A percentile compares a stretch with the other conserved stretches of the same genome.
These are phyloP conservation scores for Ophiocordyceps camponoti-floridani DNA, from an alignment of 2,329 filamentous ascomycete species.

Conservation along the genomic window DNA sequence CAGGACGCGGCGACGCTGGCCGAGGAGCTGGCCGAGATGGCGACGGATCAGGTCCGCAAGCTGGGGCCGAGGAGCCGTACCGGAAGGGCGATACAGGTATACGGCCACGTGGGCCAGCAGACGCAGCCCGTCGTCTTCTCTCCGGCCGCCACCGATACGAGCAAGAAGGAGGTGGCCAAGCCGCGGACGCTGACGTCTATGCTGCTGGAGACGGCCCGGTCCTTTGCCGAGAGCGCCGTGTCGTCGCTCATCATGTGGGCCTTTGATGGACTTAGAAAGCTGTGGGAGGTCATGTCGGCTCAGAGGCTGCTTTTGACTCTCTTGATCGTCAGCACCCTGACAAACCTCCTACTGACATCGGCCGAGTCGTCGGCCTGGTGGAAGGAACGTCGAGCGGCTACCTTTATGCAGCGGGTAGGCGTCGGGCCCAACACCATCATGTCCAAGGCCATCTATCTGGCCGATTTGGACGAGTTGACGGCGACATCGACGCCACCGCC, in stretches of 20 bases:
- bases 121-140: slow-evolving; percentile 44
- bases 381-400: slow-evolving; percentile 61
- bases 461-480: slow-evolving; percentile 57
- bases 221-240: slow-evolving; percentile 55
- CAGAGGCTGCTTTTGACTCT: slow-evolving; percentile 57
- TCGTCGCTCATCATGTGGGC: slow-evolving; percentile 64
- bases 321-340: slow-evolving; percentile 48
- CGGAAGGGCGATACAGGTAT: slow-evolving; percentile 62
- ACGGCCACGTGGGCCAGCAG: slow-evolving; percentile 55
- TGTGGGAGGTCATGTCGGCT: slow-evolving; percentile 51
- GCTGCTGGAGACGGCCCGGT: slow-evolving; percentile 53
- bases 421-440: slow-evolving; percentile 64
- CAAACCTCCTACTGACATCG: slow-evolving; percentile 61
- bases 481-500: slow-evolving; percentile 14
- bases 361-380: slow-evolving; percentile 65
- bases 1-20: slow-evolving; percentile 58
- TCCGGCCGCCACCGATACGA: slow-evolving; percentile 25
- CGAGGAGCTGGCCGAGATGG: slow-evolving; percentile 56
- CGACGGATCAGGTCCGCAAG: slow-evolving; percentile 60
- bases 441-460: slow-evolving; percentile 70
- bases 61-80: slow-evolving; percentile 58
- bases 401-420: slow-evolving; percentile 68
- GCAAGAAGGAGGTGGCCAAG: slow-evolving; percentile 40
- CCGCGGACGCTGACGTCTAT: slow-evolving; percentile 48
- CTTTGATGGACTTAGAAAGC: slow-evolving; percentile 44